Percentiles rank a stretch among this genome's conserved stretches.
These are phyloP conservation scores for Triticum urartu DNA, from an alignment of 176 grass and related monocot species.

Conservation along the genomic window DNA sequence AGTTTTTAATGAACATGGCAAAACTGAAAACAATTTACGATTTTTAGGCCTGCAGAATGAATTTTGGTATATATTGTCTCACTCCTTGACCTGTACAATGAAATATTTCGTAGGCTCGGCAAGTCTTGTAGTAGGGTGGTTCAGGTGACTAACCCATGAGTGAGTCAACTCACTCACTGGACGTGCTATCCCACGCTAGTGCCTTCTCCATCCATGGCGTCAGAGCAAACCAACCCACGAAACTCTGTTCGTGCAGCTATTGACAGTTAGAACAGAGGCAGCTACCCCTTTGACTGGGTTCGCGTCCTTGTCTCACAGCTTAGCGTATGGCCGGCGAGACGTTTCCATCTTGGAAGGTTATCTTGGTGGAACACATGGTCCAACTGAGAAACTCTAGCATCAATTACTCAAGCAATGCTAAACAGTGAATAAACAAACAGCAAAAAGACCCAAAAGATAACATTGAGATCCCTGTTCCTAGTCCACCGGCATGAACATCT, in stretches of 20 bases:
- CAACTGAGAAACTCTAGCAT: not conserved
- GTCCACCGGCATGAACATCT: not conserved
- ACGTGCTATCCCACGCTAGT: not conserved
- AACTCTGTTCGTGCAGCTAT: not conserved
- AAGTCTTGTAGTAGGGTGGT: no score
- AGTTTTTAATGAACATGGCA: no score
- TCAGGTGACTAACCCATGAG: no score
- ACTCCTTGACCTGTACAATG: no score
- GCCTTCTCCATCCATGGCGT: not conserved
- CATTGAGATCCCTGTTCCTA: not conserved
- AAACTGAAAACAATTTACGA: no score
- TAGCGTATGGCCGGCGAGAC: not conserved
- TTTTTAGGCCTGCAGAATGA: no score
- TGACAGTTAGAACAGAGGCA: not conserved
- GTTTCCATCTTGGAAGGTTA: constrained; percentile 7
- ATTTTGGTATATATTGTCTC: no score
- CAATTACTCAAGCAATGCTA: not conserved
- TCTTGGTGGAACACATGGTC: no score
- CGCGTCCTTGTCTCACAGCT: not conserved
- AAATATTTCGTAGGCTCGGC: no score
- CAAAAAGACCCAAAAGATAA: not conserved
- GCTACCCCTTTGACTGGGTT: not conserved
- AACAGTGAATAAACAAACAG: not conserved
- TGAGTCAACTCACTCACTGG: not conserved
- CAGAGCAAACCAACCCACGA: not conserved